Base-by-base conservation (phyloP, 139 green algal genomes). In the Picochlorum sp. region DNA sequence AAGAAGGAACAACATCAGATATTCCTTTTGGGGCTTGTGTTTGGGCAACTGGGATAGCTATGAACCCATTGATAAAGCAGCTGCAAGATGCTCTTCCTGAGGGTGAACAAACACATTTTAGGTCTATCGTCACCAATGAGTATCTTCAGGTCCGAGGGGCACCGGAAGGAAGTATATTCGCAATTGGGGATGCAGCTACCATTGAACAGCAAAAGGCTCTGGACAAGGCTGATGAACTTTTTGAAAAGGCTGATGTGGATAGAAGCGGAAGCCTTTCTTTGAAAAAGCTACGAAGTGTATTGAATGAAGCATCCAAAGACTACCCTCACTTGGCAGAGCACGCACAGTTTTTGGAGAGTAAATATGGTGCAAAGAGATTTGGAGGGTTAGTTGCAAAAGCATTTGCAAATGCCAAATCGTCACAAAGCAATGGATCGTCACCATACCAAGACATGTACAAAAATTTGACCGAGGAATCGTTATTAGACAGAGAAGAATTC, bases 21-120 rank as follows among this genome's bases (percentile, higher is more conserved):
- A 77, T 95, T 24, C 70, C 79, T 31, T 95, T 91, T 72, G 87
- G 87, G 16, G 74, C 83, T 0, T 94, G 85, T 65, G 86, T 96
- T 51, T 96, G 89, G 89, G 78, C 85, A 30, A 93, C 88, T 1
- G 76, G 89, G 36, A 83, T 96, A 28, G 84, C 83, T 45, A 89
- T 93, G 77, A 87, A 95, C 78, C 88, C 88, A 18, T 67, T 96
- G 24, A 59, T 91, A 45, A 86, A 89, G 73, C 33, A 80, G 71
- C 67, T 96, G 45, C 82, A 89, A 62, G 49, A 75, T 25, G 58
- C 55, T 50, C 67, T 91, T 39, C 79, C 79, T 3, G 74, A 81
- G 30, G 71, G 66, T 47, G 58, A 26, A 18, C 87, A 95, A 74
- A 85, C 63, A 26, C 87, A 95, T 79, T 88, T 90, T 68, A 77